Percentiles rank a stretch among this genome's conserved stretches.
Conservation (phyloP, 495 filamentous ascomycete species). For the Bryoglossum gracile region DNA sequence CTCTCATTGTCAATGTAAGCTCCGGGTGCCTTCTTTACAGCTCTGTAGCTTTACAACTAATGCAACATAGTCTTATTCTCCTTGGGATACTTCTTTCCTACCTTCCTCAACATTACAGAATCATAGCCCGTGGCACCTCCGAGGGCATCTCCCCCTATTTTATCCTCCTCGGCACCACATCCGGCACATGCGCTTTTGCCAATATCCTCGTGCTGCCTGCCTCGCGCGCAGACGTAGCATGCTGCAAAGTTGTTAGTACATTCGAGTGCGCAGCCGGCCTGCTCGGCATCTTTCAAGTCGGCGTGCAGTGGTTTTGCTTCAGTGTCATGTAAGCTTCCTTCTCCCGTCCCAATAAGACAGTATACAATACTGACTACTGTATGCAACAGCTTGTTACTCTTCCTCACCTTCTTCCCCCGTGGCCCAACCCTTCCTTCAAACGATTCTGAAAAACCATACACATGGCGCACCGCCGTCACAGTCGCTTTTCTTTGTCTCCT, state of each 20-base stretch:
- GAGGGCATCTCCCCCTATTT: constrained; percentile 94
- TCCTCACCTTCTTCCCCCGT: constrained; percentile 76
- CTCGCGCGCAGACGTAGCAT: constrained; percentile 70
- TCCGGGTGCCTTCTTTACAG: not conserved
- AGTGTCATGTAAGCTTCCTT: constrained; percentile 67
- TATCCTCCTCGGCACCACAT: constrained; percentile 83
- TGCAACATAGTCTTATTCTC: constrained; percentile 60
- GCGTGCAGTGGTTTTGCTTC: constrained; percentile 86
- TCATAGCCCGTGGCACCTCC: constrained; percentile 79
- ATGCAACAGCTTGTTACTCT: constrained; percentile 64
- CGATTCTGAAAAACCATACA: constrained; percentile 41
- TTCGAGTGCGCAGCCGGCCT: constrained; percentile 79
- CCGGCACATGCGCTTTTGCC: constrained; percentile 75
- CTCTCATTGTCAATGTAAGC: constrained; percentile 39
- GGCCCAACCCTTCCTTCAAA: constrained; percentile 43
- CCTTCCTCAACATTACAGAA: constrained; percentile 87
- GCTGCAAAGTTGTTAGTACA: constrained; percentile 71
- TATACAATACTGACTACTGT: not conserved
- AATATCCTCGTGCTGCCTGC: constrained; percentile 82
- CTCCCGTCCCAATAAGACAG: not conserved
- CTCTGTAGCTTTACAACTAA: not conserved
- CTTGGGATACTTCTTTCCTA: constrained; percentile 90
- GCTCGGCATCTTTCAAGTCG: constrained; percentile 83
- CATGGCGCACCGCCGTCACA: constrained; percentile 65
- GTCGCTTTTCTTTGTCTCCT: constrained; percentile 62